Evolutionary conservation across 352 stramenopile genomes (phyloP).

Genomic region (Elongisporangium anandrum): DNA sequence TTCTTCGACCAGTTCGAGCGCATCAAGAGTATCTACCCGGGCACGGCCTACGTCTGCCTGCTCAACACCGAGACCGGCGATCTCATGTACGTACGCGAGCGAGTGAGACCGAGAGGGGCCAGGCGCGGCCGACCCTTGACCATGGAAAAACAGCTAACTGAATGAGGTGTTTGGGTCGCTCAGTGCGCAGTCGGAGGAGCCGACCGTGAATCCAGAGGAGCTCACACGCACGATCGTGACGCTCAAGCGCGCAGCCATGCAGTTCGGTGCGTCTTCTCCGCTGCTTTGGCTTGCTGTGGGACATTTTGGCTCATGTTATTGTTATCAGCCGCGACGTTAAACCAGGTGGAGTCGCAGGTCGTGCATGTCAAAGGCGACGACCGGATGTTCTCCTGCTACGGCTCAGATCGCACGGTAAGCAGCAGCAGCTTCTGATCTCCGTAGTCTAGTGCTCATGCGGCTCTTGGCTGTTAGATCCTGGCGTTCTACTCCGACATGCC

Average conservation of each 20-base stretch:
- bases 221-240: conserved; percentile 75
- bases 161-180: background rate
- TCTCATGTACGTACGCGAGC: conserved; percentile 57
- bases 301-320: conserved; percentile 3
- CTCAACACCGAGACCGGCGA: conserved; percentile 70
- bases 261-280: conserved; percentile 51
- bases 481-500: conserved; percentile 86
- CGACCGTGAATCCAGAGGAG: conserved; percentile 68
- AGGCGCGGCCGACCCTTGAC: too few relatives aligned
- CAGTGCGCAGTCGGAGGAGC: conserved; percentile 68
- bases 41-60: conserved; percentile 78
- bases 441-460: background rate
- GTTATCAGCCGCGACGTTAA: conserved; percentile 59
- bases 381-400: conserved; percentile 85
- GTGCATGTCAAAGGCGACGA: conserved; percentile 80
- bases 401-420: conserved; percentile 61
- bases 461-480: conserved; percentile 47
- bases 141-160: too few relatives aligned
- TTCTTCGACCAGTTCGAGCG: conserved; percentile 79
- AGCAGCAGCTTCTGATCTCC: background rate
- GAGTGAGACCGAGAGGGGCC: background rate
- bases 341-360: conserved; percentile 78
- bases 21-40: conserved; percentile 65
- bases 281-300: conserved; percentile 1
- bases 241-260: conserved; percentile 70